Base-by-base conservation (phyloP, 768 basidiomycete genomes). In the Lepiota subincarnata region DNA sequence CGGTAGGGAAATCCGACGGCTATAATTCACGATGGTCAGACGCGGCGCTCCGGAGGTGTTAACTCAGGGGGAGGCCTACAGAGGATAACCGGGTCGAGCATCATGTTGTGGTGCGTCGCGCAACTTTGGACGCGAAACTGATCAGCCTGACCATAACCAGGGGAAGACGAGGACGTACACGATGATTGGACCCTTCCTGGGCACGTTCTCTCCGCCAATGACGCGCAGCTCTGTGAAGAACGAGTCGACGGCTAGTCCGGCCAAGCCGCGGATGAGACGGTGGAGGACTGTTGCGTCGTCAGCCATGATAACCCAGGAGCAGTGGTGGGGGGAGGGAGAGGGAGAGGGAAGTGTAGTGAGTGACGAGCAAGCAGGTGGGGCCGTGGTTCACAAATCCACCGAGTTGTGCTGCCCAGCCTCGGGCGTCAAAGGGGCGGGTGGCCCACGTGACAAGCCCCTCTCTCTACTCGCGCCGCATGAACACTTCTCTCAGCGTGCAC, bases 211-310 rank as follows among this genome's bases (percentile, higher is more conserved):
- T 38, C 79, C 83, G 45, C 91, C 92, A 56, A 96, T 80, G 55
- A 97, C 83, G 62, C 83, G 86, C 44, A 97, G 80, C 67, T 92
- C 87, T 0, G 82, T 82, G 76, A 96, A 98, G 76, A 98, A 98
- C 4, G 89, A 87, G 66, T 81, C 76, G 10, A 92, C 79, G 1
- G 92, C 87, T 70, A 83, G 81, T 28, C 77, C 72, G 19, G 94
- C 87, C 45, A 94, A 69, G 41, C 72, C 72, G 50, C 89, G 83
- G 55, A 97, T 76, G 35, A 89, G 63, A 44, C 80, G 77, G 72
- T 96, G 94, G 55, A 86, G 67, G 40, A 79, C 55, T 61, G 75
- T 72, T 19, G 69, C 63, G 48, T 75, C 63, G 48, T 75, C 71
- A 19, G 70, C 68, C 71, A 66, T 59, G 13, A 49, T 37, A 59